Percentiles rank a stretch among this genome's conserved stretches.
Evolutionary conservation across 352 stramenopile genomes (phyloP).

Genomic region (Plasmopara muralis): DNA sequence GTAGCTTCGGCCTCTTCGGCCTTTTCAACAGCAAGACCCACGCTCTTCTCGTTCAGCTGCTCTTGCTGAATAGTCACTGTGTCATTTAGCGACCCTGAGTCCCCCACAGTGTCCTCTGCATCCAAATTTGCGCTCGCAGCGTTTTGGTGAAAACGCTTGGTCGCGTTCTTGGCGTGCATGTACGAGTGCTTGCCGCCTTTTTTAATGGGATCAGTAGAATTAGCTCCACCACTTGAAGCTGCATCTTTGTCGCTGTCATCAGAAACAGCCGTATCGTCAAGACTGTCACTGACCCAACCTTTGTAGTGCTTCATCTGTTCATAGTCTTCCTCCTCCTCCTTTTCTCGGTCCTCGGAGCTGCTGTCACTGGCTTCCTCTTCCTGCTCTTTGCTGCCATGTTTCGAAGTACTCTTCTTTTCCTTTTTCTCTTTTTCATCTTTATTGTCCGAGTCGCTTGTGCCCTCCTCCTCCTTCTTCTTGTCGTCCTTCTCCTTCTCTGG

Average conservation of each 20-base stretch:
- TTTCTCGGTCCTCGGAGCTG: constrained; percentile 2
- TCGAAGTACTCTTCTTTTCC: background rate
- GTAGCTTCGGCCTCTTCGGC: constrained; percentile 11
- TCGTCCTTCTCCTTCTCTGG: too few relatives aligned
- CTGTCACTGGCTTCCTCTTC: constrained; percentile 13
- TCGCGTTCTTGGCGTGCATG: constrained; percentile 24
- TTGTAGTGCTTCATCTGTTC: constrained; percentile 26
- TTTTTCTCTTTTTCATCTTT: background rate
- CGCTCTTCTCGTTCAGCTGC: constrained; percentile 22
- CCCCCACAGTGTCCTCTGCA: constrained; percentile 15
- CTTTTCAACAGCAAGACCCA: constrained; percentile 20
- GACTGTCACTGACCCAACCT: constrained; percentile 19
- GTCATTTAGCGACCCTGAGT: constrained; percentile 18
- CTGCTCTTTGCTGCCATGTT: background rate
- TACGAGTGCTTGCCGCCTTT: constrained; percentile 15
- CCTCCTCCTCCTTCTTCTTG: too few relatives aligned
- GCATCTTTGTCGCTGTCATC: constrained; percentile 18
- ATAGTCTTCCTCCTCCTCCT: background rate
- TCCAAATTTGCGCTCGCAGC: constrained; percentile 17
- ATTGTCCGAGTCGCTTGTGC: too few relatives aligned
- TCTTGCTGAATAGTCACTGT: constrained; percentile 19
- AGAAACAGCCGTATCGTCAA: constrained; percentile 21
- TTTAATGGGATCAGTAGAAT: constrained; percentile 20
- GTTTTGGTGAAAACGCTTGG: constrained; percentile 14
- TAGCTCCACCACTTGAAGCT: constrained; percentile 18